These are phyloP conservation scores for Ganoderma leucocontextum DNA, from an alignment of 1,284 basidiomycete species.

Conservation along the genomic window DNA sequence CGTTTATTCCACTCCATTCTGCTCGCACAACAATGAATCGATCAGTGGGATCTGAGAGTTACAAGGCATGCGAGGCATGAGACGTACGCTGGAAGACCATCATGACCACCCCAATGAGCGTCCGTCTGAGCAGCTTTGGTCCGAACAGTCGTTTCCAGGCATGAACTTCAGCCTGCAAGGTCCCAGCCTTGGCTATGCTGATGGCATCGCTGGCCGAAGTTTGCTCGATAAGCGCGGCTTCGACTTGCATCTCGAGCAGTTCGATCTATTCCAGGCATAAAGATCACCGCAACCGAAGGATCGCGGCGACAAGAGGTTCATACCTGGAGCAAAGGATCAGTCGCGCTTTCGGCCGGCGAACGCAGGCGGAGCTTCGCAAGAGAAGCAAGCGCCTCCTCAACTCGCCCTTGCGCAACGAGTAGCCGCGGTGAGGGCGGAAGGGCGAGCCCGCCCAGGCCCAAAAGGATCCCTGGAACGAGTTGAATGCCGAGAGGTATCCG, in stretches of 20 bases:
- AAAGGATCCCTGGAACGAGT: conserved; percentile 70
- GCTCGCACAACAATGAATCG: background rate
- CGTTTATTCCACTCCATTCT: conserved; percentile 89
- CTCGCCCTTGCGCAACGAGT: conserved; percentile 62
- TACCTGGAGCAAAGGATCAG: conserved; percentile 65
- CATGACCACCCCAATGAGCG: conserved; percentile 71
- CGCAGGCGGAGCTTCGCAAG: conserved; percentile 63
- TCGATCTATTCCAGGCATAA: conserved; percentile 57
- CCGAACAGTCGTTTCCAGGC: conserved; percentile 66
- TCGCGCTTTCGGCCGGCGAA: conserved; percentile 45
- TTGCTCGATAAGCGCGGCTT: conserved; percentile 58
- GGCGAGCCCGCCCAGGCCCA: conserved; percentile 68
- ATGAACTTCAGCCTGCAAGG: conserved; percentile 48
- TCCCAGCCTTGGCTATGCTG: conserved; percentile 30
- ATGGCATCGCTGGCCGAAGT: conserved; percentile 31
- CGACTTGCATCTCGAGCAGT: conserved; percentile 76
- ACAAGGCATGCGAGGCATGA: background rate
- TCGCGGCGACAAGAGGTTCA: conserved; percentile 16
- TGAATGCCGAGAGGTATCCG: conserved; percentile 80
- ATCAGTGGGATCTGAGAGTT: conserved; percentile 8
- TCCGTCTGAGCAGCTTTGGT: conserved; percentile 61
- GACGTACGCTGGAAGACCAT: conserved; percentile 83
- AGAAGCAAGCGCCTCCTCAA: conserved; percentile 49
- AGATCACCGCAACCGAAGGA: background rate
- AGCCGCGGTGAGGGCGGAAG: conserved; percentile 80